Base-by-base conservation (phyloP, 2,329 filamentous ascomycete species). In the Paradendryphiella salina region DNA sequence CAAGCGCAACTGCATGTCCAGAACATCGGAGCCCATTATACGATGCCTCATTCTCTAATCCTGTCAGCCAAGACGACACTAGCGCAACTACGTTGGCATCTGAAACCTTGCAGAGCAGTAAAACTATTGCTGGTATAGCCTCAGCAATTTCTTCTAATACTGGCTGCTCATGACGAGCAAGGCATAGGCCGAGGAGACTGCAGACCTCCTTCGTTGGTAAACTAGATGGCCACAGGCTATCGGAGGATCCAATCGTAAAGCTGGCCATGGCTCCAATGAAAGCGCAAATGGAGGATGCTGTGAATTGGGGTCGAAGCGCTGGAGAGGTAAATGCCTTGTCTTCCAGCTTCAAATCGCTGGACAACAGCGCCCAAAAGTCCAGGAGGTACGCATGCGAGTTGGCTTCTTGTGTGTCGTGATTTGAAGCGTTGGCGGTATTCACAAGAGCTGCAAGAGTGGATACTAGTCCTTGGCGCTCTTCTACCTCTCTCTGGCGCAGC, bases 381-480 rank as follows among this genome's bases (percentile, higher is more conserved):
- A 59, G 48, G n/a, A 73, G 56, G 34, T 59, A 26, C 2, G 34
- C 11, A n/a, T 46, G 34, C 41, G 34, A 31, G 28, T 13, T 38
- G 13, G 31, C 17, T 10, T 31, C 13, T 21, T 37, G 26, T 6
- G 11, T 15, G 4, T 23, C 2, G 14, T 14, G 10, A 5, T 7
- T 5, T 35, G 40, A 13, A 18, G 34, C 17, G 2, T 26, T 46
- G 7, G 40, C 43, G 21, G 59, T 50, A 26, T 54, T 51, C n/a
- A 61, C 43, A 21, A 69, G 54, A 26, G 56, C 63, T 23, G 71
- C 57, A 26, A 87, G 73, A 4, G 82, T 78, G 1, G 86, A 81
- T 0, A 89, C 64, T 4, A 89, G 71, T 0, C 88, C 88, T 63
- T 91, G 88, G 1, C 84, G 78, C 63, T 88, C 85, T 63, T 89